Evolutionary conservation across 495 filamentous ascomycete genomes (phyloP), one percentile per base, ranked within the genome.

Genomic region (Usnea hakonensis): DNA sequence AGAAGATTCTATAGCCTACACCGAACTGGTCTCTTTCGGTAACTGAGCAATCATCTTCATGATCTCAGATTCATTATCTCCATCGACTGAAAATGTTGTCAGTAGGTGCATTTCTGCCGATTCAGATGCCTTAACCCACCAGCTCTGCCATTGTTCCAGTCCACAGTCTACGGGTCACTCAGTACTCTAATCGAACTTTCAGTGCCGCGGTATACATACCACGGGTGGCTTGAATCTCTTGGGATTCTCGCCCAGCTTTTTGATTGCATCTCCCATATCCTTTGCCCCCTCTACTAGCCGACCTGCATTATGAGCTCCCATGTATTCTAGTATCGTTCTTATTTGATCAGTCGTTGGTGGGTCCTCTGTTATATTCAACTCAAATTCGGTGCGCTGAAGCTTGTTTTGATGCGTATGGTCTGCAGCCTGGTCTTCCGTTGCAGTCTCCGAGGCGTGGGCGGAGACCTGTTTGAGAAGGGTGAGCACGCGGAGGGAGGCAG

Each of bases 111-210:
- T 36, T 37, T 16, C 26, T 23, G 33, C 5, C n/a, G 10, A 44
- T 46, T 4, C 28, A 9, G 9, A 5, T 16, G 35, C 50, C 16
- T 11, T 17, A 36, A 58, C 74, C 50, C 72, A 80, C 79, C 78
- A 67, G 85, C 91, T 70, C 83, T 85, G 59, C 94, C 95, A 75
- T 91, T 90, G 64, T 87, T 86, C 95, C 94, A 98, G 74, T 97
- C 94, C 30, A 98, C 95, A 57, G 81, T 82, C 88, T 91, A 68
- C 59, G 48, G 37, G 10, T 8, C 21, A 46, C 46, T 40, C 32
- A 57, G 53, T 35, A 52, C 62, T 36, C 58, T 60, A 5, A 40
- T 6, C 7, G 13, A 10, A 21, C 17, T 17, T 2, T 30, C 32
- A 59, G 48, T 43, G 48, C 64, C 40, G 23, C 17, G 13, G 21